phyloP scores from a whole-genome alignment of 139 green algal species.

The Chlorella sp. region DNA sequence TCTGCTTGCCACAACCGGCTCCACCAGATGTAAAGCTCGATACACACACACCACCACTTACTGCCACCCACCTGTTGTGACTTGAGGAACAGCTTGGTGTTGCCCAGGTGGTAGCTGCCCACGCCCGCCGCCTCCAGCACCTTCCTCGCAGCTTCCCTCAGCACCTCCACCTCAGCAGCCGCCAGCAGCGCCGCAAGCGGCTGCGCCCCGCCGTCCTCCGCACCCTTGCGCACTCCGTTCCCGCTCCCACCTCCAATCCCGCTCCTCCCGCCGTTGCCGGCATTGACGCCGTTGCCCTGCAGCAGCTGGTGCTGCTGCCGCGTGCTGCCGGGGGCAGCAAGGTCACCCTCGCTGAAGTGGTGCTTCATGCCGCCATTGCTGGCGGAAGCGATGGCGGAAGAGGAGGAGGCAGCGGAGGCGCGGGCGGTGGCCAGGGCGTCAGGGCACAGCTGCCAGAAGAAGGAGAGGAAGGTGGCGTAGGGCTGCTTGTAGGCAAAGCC shows the following conservation, averaged over 20 bases:
- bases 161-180: not conserved
- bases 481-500: conserved; percentile 77
- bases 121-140: conserved; percentile 26
- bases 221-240: not conserved
- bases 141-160: conserved; percentile 18
- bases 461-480: conserved; percentile 86
- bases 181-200: not conserved
- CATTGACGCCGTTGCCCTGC: not conserved
- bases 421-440: conserved; percentile 24
- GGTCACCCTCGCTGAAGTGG: conserved; percentile 23
- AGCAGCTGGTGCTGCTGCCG: not conserved
- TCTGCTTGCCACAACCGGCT: too few species aligned
- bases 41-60: too few species aligned
- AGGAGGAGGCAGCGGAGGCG: conserved; percentile 11
- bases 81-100: conserved; percentile 62
- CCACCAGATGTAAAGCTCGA: too few species aligned
- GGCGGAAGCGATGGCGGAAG: too few species aligned
- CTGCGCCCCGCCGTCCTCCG: not conserved
- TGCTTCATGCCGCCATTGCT: conserved; percentile 1
- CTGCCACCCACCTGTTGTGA: not conserved
- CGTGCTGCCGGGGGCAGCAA: conserved; percentile 11
- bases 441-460: conserved; percentile 81
- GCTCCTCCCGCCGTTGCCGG: not conserved
- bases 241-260: not conserved
- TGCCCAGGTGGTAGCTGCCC: conserved; percentile 68